These are phyloP conservation scores for Jasminum sambac DNA, from an alignment of 257 asterid genomes.

Conservation along the genomic window DNA sequence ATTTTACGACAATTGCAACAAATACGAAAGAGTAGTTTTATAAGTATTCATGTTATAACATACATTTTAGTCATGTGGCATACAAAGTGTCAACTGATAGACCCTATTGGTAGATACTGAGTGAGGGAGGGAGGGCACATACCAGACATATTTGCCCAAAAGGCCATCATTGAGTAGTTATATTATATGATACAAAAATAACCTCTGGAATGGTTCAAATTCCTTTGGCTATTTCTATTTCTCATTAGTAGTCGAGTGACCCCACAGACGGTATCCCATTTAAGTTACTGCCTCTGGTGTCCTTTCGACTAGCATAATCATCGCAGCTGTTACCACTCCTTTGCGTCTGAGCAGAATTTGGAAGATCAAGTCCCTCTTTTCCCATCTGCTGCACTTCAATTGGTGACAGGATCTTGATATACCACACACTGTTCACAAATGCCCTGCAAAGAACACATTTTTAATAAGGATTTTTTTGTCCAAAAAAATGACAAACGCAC, in stretches of 20 bases:
- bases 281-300: slow-evolving; percentile 42
- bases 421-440: slow-evolving; percentile 80
- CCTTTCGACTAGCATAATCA: slow-evolving; percentile 52
- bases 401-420: slow-evolving; percentile 90
- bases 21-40: slow-evolving; percentile 19
- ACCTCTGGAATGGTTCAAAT: slow-evolving; percentile 15
- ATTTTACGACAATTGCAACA: slow-evolving; percentile 16
- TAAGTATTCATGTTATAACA: slow-evolving; percentile 25
- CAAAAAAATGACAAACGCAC: too few species aligned
- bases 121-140: neutral
- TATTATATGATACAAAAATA: slow-evolving; percentile 27
- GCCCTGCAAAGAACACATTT: slow-evolving; percentile 49
- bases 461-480: too few species aligned
- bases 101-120: slow-evolving; percentile 25
- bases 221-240: neutral
- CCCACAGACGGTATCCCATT: slow-evolving; percentile 72
- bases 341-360: slow-evolving; percentile 43
- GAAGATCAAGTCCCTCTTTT: slow-evolving; percentile 72
- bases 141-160: neutral
- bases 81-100: slow-evolving; percentile 16
- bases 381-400: slow-evolving; percentile 94
- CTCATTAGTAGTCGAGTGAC: slow-evolving; percentile 58
- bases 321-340: slow-evolving; percentile 50
- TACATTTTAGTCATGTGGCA: slow-evolving; percentile 24
- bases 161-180: slow-evolving; percentile 14